Conservation (phyloP, 202 grass and related monocot genomes). For the Musa balbisiana region DNA sequence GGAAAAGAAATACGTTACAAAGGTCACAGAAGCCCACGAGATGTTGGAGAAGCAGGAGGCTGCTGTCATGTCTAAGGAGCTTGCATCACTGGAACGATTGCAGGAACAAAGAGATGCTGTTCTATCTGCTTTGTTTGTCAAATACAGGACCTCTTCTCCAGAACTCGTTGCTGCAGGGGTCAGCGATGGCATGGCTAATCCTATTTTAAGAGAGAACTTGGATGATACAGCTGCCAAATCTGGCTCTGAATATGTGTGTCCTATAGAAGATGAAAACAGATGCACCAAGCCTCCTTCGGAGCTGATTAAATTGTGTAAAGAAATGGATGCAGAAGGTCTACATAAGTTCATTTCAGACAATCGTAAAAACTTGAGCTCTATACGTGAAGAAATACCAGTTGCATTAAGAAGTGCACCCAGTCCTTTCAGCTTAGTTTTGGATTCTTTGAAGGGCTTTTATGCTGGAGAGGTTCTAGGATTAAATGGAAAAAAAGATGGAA, state of each 20-base stretch:
- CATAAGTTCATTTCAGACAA: slow-evolving; percentile 93
- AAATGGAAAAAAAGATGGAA: slow-evolving; percentile 92
- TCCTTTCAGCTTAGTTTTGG: slow-evolving; percentile 59
- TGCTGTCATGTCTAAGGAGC: slow-evolving; percentile 71
- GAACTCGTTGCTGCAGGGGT: slow-evolving; percentile 21
- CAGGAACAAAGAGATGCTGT: slow-evolving; percentile 79
- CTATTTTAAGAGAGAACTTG: slow-evolving; percentile 12
- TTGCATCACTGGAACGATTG: slow-evolving; percentile 66
- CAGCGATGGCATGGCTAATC: slow-evolving; percentile 16
- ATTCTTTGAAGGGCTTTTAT: slow-evolving; percentile 78
- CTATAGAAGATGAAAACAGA: slow-evolving; percentile 25
- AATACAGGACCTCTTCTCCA: slow-evolving; percentile 40
- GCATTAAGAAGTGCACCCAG: slow-evolving; percentile 51
- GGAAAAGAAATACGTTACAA: slow-evolving; percentile 61
- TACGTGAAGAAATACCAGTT: slow-evolving; percentile 77
- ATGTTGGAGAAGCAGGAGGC: slow-evolving; percentile 61
- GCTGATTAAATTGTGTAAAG: slow-evolving; percentile 54
- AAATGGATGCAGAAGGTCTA: slow-evolving; percentile 81
- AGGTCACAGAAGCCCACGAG: slow-evolving; percentile 37
- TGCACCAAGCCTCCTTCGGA: slow-evolving; percentile 44
- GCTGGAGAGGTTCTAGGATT: slow-evolving; percentile 59
- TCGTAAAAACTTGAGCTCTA: slow-evolving; percentile 66
- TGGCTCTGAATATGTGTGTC: slow-evolving; percentile 6
- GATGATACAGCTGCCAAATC: slow-evolving; percentile 24
- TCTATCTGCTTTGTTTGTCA: slow-evolving; percentile 64